phyloP scores from a whole-genome alignment of 495 filamentous ascomycete genomes.

The Podospora anserina region DNA sequence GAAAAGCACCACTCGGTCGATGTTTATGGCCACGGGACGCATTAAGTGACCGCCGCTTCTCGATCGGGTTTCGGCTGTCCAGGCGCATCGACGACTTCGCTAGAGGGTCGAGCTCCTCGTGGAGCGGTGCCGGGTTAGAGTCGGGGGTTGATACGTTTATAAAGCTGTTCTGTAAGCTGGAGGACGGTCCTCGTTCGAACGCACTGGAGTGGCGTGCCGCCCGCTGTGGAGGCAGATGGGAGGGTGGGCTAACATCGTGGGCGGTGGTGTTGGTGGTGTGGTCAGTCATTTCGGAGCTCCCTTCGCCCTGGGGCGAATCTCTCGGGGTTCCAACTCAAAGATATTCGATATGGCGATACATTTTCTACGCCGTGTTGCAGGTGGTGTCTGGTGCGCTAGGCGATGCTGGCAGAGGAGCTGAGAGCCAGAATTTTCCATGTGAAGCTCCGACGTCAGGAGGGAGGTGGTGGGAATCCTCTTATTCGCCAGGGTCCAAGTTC shows the following conservation, averaged over 20 bases:
- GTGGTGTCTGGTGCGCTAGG: not conserved
- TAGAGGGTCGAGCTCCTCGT: conserved; percentile 23
- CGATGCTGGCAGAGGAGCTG: not conserved
- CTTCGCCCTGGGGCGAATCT: not conserved
- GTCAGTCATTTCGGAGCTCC: conserved; percentile 17
- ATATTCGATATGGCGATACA: conserved; percentile 6
- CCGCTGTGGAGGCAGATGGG: conserved; percentile 24
- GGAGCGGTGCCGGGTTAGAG: conserved; percentile 19
- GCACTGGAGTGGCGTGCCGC: conserved; percentile 19
- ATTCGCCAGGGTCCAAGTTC: not conserved
- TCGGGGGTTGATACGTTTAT: conserved; percentile 21
- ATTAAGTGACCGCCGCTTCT: conserved; percentile 25
- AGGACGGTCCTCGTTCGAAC: conserved; percentile 19
- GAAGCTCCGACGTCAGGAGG: conserved; percentile 8
- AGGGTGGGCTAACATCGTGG: conserved; percentile 27
- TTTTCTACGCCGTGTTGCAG: conserved; percentile 2
- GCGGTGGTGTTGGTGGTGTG: conserved; percentile 26
- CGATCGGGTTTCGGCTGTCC: conserved; percentile 21
- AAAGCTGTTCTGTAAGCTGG: conserved; percentile 26
- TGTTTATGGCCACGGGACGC: conserved; percentile 39
- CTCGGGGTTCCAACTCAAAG: conserved; percentile 10
- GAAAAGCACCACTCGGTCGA: conserved; percentile 44
- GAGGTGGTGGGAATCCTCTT: not conserved
- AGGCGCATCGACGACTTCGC: conserved; percentile 22
- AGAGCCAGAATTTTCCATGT: not conserved